A percentile compares a stretch with the other conserved stretches of the same genome.
These are phyloP conservation scores for Fraxinus albicans DNA, from an alignment of 305 asterid genomes.

Conservation along the genomic window DNA sequence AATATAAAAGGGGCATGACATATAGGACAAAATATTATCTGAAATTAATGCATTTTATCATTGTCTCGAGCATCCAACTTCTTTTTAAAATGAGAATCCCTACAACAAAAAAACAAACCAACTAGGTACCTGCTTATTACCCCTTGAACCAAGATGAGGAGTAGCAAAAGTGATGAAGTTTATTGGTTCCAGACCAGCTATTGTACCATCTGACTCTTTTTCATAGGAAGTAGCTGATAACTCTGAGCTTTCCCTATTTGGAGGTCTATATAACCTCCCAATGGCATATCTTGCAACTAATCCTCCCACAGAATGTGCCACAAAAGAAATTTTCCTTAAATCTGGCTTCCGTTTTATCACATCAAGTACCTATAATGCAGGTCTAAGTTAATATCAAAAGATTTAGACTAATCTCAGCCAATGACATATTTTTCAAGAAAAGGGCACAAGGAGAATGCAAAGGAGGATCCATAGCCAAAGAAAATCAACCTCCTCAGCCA, in stretches of 20 bases:
- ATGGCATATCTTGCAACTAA: conserved; percentile 93
- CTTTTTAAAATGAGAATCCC: neutral
- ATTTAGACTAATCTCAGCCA: neutral
- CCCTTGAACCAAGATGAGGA: conserved; percentile 99
- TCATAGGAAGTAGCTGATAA: conserved; percentile 32
- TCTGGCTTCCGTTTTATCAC: conserved; percentile 61
- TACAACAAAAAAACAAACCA: neutral
- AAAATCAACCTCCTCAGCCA: conserved; percentile 75
- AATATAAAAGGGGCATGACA: neutral
- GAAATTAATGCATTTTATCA: neutral
- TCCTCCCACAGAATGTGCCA: conserved; percentile 98
- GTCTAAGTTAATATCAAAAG: conserved; percentile 25
- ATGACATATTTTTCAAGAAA: conserved; percentile 11
- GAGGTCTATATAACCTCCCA: conserved; percentile 71
- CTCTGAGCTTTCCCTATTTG: conserved; percentile 41
- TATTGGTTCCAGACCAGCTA: conserved; percentile 80
- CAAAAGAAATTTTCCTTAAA: conserved; percentile 76
- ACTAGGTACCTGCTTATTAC: conserved; percentile 80
- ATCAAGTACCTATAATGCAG: conserved; percentile 67
- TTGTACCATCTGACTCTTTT: conserved; percentile 61
- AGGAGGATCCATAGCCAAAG: conserved; percentile 8
- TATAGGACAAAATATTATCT: neutral
- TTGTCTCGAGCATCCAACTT: neutral
- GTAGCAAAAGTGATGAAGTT: conserved; percentile 90
- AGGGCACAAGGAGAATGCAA: conserved; percentile 12